A percentile compares a stretch with the other conserved stretches of the same genome.
Evolutionary conservation across 305 asterid genomes (phyloP).

Genomic region (Plantago rigida): DNA sequence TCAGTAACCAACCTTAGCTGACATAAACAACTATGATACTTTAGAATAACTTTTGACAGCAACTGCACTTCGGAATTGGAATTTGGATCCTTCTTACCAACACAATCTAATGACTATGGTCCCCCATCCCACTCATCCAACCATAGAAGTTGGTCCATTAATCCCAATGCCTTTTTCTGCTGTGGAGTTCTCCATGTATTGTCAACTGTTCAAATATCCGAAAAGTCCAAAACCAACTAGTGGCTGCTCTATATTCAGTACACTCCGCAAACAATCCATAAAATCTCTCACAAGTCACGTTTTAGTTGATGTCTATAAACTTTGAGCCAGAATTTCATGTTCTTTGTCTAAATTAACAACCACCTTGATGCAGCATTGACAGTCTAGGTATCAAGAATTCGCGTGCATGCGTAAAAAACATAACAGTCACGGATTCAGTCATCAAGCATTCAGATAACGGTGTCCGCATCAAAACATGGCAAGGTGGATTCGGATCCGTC

Average conservation of each 20-base stretch:
- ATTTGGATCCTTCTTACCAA: conserved; percentile 12
- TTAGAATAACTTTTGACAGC: conserved; percentile 10
- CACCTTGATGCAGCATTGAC: conserved; percentile 54
- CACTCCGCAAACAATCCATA: background rate
- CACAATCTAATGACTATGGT: conserved; percentile 6
- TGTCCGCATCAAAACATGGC: conserved; percentile 86
- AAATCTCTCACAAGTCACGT: background rate
- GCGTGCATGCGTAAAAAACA: conserved; percentile 68
- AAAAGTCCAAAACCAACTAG: background rate
- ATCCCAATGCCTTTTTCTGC: background rate
- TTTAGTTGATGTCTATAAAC: background rate
- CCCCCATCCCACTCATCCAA: background rate
- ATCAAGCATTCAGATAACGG: conserved; percentile 84
- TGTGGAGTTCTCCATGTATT: background rate
- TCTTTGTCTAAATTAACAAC: conserved; percentile 6
- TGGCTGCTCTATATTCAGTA: too few relatives aligned
- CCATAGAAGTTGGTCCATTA: conserved; percentile 1
- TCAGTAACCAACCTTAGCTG: conserved; percentile 13
- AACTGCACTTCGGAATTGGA: conserved; percentile 16
- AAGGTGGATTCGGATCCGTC: conserved; percentile 74
- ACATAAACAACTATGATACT: conserved; percentile 13
- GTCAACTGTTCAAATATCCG: conserved; percentile 2
- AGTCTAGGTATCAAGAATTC: conserved; percentile 67
- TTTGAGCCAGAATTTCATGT: background rate
- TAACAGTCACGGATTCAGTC: conserved; percentile 55